Conservation (phyloP, 2,329 filamentous ascomycete species). For the Coniochaeta hoffmannii region DNA sequence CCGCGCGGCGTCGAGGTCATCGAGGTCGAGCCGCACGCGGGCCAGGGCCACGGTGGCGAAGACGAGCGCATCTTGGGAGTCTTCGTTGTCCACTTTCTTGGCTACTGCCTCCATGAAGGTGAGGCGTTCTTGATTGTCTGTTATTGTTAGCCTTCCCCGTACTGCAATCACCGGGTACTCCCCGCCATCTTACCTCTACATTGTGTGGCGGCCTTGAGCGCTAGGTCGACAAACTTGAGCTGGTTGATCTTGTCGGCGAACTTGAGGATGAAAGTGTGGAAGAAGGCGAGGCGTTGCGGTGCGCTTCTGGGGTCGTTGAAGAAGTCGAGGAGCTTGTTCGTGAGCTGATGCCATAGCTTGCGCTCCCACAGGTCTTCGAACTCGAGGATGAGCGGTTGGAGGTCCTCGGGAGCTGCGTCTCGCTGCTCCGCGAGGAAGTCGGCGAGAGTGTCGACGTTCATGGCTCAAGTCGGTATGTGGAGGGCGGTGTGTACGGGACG, state of each 20-base stretch:
- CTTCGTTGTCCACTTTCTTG: constrained; percentile 82
- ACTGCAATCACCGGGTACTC: neutral
- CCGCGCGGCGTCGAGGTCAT: constrained; percentile 73
- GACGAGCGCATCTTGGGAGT: constrained; percentile 91
- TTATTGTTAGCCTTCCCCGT: neutral
- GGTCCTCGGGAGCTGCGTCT: constrained; percentile 77
- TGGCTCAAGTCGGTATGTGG: constrained; percentile 27
- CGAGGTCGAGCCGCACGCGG: constrained; percentile 73
- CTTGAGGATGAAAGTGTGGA: constrained; percentile 89
- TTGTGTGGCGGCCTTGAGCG: constrained; percentile 78
- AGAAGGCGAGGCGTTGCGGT: constrained; percentile 79
- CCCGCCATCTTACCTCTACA: constrained; percentile 56
- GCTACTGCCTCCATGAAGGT: constrained; percentile 76
- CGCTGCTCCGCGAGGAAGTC: constrained; percentile 90
- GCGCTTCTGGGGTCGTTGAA: constrained; percentile 78
- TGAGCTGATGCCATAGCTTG: constrained; percentile 98
- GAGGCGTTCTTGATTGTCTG: constrained; percentile 82
- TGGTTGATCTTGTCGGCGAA: constrained; percentile 99
- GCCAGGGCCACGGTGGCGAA: constrained; percentile 90
- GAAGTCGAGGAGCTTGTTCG: constrained; percentile 78
- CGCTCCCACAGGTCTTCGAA: constrained; percentile 98
- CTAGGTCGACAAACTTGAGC: constrained; percentile 89
- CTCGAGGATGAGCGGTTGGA: constrained; percentile 79
- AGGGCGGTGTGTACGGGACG: constrained; percentile 3
- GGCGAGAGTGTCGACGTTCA: constrained; percentile 82